Evolutionary conservation across 805 yeast species (phyloP), one percentile per base, ranked within the genome.

Genomic region (Kregervanrija pseudodelftensis): DNA sequence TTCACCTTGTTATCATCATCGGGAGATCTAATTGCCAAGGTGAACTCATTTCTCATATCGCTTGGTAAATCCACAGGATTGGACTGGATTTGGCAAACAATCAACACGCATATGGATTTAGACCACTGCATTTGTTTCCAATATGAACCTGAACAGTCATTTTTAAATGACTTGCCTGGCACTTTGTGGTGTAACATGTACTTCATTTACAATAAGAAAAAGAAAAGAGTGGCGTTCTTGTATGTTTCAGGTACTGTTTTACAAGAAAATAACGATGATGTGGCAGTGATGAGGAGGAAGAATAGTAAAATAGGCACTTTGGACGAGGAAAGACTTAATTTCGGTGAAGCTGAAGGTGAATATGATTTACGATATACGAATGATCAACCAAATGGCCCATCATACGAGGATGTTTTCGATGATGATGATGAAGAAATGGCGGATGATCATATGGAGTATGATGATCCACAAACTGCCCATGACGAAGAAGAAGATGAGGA

Each of bases 151-250:
- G 74, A 77, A 30, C 80, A 83, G 54, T 73, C 85, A 8, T 81
- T 84, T 36, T 55, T 78, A 41, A 85, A 82, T 55, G 93, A 84
- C 54, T 49, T 64, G 28, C 76, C 79, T 2, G 80, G 80, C 3
- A 68, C 72, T 3, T 59, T 77, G 30, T 86, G 93, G 93, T 77
- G 85, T 17, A 69, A 82, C 59, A 86, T 87, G 75, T 91, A 95
- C 83, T 93, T 93, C 62, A 79, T 91, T 38, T 89, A 85, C 66
- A 93, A 89, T 67, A 91, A 88, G 65, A 84, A 86, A 58, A 78
- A 85, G 66, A 91, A 91, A 66, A 77, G 98, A 50, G 98, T 93
- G 2, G 88, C 95, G 1, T 91, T 84, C 61, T 61, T 93, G 13
- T 85, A 86, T 54, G 67, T 93, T 50, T 80, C 79, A 44, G 82